Base-by-base conservation (phyloP, 2,329 filamentous ascomycete genomes). In the Claviceps capensis region DNA sequence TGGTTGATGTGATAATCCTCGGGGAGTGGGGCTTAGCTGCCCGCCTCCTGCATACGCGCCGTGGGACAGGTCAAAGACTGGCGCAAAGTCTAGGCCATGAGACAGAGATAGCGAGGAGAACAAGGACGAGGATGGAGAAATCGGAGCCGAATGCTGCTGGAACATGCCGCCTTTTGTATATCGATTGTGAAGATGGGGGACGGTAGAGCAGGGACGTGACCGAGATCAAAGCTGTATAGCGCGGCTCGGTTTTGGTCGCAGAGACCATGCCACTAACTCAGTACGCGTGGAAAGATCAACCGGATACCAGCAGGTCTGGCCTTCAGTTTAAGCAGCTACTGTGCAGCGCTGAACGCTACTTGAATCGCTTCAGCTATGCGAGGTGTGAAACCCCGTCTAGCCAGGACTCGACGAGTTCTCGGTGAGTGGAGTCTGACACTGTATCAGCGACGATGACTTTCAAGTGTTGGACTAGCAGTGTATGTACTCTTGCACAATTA, bases 101-200 rank as follows among this genome's bases (percentile, higher is more conserved):
- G 66, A 59, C 54, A 51, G 49, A 48, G 52, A 47, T 47, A 56
- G 51, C 16, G 58, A 44, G 26, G 56, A 56, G 58, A 67, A 68
- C 59, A 64, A 68, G 60, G 70, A 45, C 30, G 49, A 72, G 58
- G 69, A 72, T 59, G 69, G 65, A 57, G 68, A 63, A 57, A 71
- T 76, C 52, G 75, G 70, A 51, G 72, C 73, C 51, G 73, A 68
- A 58, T 77, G 72, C 61, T 76, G 72, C 64, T 77, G 72, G 67
- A 76, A 79, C 76, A 79, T 79, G 65, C 67, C 71, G 56, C 54
- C 48, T 45, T 37, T 26, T 51, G 17, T 14, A 9, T n/a, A 14
- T 16, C 14, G 41, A 22, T 17, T n/a, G 22, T 2, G 8, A 4
- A 30, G 37, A 36, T 37, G 19, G 34, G 23, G 23, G 23, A 34